A percentile compares a stretch with the other conserved stretches of the same genome.
phyloP scores from a whole-genome alignment of 192 early-diverging fungal species.

The Backusella tarrabulga region DNA sequence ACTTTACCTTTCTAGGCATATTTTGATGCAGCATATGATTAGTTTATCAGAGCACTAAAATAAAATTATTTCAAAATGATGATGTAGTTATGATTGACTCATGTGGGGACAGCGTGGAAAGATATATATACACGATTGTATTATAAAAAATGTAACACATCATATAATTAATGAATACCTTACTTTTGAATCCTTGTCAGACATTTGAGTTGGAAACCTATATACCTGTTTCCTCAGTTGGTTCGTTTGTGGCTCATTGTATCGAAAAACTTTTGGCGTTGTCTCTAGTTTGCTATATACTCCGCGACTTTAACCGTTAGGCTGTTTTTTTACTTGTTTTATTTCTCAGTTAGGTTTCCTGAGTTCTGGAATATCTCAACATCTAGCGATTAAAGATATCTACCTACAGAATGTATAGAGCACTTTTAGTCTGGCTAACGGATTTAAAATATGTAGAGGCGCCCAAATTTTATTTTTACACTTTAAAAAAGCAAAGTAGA shows the following conservation, averaged over 20 bases:
- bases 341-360: background rate
- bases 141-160: background rate
- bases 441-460: background rate
- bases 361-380: background rate
- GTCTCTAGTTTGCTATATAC: background rate
- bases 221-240: background rate
- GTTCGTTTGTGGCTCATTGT: background rate
- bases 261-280: background rate
- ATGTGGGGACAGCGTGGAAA: background rate
- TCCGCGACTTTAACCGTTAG: background rate
- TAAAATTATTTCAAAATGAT: background rate
- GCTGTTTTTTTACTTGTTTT: background rate
- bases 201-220: background rate
- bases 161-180: background rate
- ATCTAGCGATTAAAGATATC: background rate
- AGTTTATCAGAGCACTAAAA: background rate
- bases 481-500: background rate
- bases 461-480: background rate
- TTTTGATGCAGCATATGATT: slow-evolving; percentile 1
- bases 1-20: background rate
- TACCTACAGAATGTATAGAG: background rate
- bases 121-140: background rate
- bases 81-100: background rate
- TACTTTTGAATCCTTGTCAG: background rate
- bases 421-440: background rate